phyloP scores from a whole-genome alignment of 257 asterid species.

The Solanum gracilifrons region DNA sequence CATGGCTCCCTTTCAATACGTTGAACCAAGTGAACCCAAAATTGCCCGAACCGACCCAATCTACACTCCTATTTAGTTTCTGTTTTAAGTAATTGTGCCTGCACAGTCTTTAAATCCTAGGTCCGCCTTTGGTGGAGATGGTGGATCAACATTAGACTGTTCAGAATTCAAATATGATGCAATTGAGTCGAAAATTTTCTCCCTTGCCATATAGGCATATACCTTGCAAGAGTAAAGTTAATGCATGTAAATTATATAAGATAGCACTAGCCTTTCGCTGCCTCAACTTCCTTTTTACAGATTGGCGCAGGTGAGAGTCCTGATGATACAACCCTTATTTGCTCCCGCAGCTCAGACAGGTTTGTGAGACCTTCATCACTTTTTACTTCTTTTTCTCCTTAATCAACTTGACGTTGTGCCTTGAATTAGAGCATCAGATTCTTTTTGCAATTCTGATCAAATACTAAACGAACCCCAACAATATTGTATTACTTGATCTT shows the following conservation, averaged over 20 bases:
- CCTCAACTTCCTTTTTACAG: constrained; percentile 32
- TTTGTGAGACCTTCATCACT: constrained; percentile 17
- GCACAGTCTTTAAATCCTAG: neutral
- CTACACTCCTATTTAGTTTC: neutral
- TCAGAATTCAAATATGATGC: neutral
- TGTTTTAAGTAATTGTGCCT: neutral
- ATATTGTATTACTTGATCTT: neutral
- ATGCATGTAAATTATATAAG: neutral
- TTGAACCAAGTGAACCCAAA: neutral
- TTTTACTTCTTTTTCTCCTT: neutral
- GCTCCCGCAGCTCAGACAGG: constrained; percentile 93
- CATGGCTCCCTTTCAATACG: neutral
- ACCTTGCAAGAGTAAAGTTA: neutral
- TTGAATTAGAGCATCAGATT: neutral
- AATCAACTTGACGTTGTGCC: neutral
- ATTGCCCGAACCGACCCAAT: neutral
- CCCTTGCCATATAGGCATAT: neutral
- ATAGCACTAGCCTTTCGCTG: constrained; percentile 2
- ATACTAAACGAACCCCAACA: neutral
- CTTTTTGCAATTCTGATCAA: neutral
- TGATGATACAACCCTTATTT: constrained; percentile 81
- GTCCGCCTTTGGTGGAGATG: neutral
- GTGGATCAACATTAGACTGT: neutral
- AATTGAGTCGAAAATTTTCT: neutral
- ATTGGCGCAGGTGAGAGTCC: constrained; percentile 90